Base-by-base conservation (phyloP, 2,329 filamentous ascomycete genomes). In the Orbilia javanica region DNA sequence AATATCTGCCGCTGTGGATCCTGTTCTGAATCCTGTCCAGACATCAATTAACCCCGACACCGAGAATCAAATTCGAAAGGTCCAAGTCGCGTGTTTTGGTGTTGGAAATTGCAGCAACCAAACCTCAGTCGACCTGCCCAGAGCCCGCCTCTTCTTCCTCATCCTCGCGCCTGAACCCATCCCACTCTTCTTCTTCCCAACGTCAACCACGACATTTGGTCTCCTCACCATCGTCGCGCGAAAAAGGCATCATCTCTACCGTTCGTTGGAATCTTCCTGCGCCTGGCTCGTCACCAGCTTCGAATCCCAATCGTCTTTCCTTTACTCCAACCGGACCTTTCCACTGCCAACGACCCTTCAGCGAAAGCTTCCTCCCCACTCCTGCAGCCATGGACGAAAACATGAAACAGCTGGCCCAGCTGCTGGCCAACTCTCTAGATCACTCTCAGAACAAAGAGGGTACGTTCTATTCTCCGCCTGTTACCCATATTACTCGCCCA, bases 391-490 rank as follows among this genome's bases (percentile, higher is more conserved):
- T 92, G 89, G 87, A 89, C 82, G 85, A 87, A 80, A 87, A 89
- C 84, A 86, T 90, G 80, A 86, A 88, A 83, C 85, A 86, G 80
- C 86, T 97, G 84, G 92, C 93, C 80, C 90, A 93, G 87, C 88
- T 98, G 84, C 90, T 99, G 80, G 89, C 96, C 85, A 93, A 93
- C 82, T 98, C 94, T 82, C 89, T 98, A 82, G 93, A 97, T 85
- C 93, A 93, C 18, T 87, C 89, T 80, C 90, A 95, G 85, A 93
- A 95, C 85, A 94, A 93, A 85, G 92, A 96, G 91, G 95, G 95
- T 95, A 86, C 80, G 86, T 84, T 79, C 69, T 62, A 44, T 27
- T 4, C 18, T 52, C 48, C 79, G 67, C n/a, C 48, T 81, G 42
- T 66, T 34, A 25, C 55, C 53, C 67, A 27, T 22, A 42, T 46